phyloP scores from a whole-genome alignment of 371 early-diverging fungal genomes.

The Dichotomocladium elegans region DNA sequence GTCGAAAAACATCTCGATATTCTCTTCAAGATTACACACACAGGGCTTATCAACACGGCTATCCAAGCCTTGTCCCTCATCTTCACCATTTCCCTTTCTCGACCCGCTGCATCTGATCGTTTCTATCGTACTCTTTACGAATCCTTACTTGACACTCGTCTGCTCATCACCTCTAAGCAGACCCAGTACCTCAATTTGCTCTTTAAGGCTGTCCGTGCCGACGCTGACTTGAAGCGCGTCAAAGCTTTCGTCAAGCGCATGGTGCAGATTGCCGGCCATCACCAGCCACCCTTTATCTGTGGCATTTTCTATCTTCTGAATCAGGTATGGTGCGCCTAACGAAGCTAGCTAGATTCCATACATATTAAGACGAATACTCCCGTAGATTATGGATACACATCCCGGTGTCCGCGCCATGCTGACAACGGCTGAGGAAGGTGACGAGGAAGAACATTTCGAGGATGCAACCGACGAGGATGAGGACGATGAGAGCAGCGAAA shows the following conservation, averaged over 20 bases:
- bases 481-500: constrained; percentile 24
- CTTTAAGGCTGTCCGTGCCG: constrained; percentile 79
- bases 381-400: constrained; percentile 33
- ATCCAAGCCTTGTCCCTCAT: constrained; percentile 91
- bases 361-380: neutral
- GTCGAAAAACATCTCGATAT: constrained; percentile 79
- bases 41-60: constrained; percentile 83
- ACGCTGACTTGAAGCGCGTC: constrained; percentile 64
- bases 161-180: constrained; percentile 80
- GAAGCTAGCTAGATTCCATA: constrained; percentile 8
- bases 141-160: constrained; percentile 81
- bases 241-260: constrained; percentile 88
- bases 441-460: constrained; percentile 55
- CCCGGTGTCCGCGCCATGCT: constrained; percentile 57
- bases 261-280: constrained; percentile 74
- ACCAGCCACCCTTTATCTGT: constrained; percentile 81
- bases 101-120: constrained; percentile 64
- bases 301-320: constrained; percentile 82
- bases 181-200: constrained; percentile 91
- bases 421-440: constrained; percentile 69
- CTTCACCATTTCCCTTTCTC: constrained; percentile 67
- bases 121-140: constrained; percentile 90
- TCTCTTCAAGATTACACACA: constrained; percentile 84
- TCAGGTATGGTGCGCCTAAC: too few relatives aligned
- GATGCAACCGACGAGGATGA: constrained; percentile 44